Evolutionary conservation across 805 yeast genomes (phyloP).

Genomic region (Metschnikowia lochheadii): DNA sequence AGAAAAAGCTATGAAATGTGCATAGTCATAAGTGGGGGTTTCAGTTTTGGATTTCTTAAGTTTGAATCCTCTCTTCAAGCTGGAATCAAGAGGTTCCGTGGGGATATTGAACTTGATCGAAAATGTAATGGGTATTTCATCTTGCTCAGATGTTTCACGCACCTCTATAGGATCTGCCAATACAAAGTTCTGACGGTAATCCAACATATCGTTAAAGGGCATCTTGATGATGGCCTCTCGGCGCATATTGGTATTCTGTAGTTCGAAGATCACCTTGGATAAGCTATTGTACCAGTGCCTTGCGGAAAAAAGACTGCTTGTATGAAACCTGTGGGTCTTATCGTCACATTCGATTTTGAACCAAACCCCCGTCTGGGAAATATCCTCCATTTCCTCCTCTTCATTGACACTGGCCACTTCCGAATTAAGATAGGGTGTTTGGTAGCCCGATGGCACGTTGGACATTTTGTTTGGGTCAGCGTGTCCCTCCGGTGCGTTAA

Average conservation of each 20-base stretch:
- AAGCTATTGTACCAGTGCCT: slow-evolving; percentile 74
- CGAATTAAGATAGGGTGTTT: slow-evolving; percentile 5
- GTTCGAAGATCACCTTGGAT: slow-evolving; percentile 66
- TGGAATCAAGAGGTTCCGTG: slow-evolving; percentile 1
- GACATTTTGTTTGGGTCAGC: background rate
- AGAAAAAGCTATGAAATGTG: slow-evolving; percentile 63
- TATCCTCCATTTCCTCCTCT: slow-evolving; percentile 24
- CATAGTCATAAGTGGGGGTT: slow-evolving; percentile 8
- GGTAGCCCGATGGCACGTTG: background rate
- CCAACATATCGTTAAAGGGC: slow-evolving; percentile 65
- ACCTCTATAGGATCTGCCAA: slow-evolving; percentile 28
- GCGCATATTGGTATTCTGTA: slow-evolving; percentile 59
- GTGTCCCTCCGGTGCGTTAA: background rate
- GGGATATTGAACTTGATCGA: slow-evolving; percentile 49
- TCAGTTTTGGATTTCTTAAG: background rate
- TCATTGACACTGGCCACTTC: slow-evolving; percentile 15
- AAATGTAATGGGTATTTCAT: slow-evolving; percentile 32
- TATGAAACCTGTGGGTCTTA: slow-evolving; percentile 59
- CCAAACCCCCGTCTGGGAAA: slow-evolving; percentile 37
- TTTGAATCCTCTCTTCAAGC: slow-evolving; percentile 1
- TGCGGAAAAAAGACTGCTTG: slow-evolving; percentile 72
- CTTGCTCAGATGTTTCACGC: slow-evolving; percentile 16
- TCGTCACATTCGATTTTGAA: slow-evolving; percentile 57
- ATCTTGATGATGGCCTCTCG: slow-evolving; percentile 74
- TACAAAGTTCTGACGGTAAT: slow-evolving; percentile 52